Evolutionary conservation across 306 rosid genomes (phyloP).

Genomic region (Amphicarpaea edgeworthii): DNA sequence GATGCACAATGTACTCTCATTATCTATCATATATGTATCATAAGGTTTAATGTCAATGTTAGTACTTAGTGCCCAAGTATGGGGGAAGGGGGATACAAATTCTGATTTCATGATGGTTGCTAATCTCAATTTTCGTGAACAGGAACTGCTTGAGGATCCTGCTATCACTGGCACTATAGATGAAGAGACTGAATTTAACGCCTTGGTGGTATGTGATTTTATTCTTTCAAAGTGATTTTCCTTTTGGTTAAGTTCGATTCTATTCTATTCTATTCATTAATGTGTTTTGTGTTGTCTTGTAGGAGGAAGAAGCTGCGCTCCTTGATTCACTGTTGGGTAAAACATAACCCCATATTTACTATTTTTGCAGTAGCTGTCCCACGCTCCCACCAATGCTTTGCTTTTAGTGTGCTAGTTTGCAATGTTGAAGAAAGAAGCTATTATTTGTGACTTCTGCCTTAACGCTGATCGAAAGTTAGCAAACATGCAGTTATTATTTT

Average conservation of each 20-base stretch:
- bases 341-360: slow-evolving; percentile 47
- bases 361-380: slow-evolving; percentile 3
- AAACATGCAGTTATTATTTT: not conserved
- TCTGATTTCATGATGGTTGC: slow-evolving; percentile 34
- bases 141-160: slow-evolving; percentile 91
- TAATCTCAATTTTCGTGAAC: slow-evolving; percentile 52
- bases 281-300: slow-evolving; percentile 41
- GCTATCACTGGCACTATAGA: slow-evolving; percentile 77
- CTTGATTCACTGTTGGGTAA: slow-evolving; percentile 77
- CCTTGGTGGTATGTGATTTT: slow-evolving; percentile 79
- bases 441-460: not conserved
- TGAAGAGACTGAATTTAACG: slow-evolving; percentile 96
- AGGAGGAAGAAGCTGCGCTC: slow-evolving; percentile 97
- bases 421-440: not conserved
- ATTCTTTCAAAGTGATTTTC: slow-evolving; percentile 30
- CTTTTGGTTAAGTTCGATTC: slow-evolving; percentile 6
- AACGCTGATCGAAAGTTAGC: not conserved
- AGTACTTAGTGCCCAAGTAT: not conserved
- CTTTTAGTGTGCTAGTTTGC: not conserved
- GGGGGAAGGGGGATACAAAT: not conserved
- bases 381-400: slow-evolving; percentile 6
- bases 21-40: not conserved
- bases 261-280: not conserved
- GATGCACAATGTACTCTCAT: not conserved
- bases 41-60: slow-evolving; percentile 14